Conservation (phyloP, 805 yeast species). For the Dipodascus geniculatus region DNA sequence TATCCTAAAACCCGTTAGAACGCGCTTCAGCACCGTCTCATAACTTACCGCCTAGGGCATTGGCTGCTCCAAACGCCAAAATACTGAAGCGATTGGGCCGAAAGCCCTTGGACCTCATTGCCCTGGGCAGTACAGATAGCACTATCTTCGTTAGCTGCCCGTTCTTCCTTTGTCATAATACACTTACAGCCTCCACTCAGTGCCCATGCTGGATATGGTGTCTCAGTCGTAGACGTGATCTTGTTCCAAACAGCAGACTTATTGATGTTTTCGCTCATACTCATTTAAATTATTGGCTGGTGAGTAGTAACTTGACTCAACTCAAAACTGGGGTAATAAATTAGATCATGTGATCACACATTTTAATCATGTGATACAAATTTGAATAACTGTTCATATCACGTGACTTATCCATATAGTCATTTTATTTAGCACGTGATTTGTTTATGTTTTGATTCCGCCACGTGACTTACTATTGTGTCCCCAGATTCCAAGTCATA, state of each 20-base stretch:
- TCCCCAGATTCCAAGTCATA: no score
- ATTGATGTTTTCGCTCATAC: neutral
- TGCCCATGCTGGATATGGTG: neutral
- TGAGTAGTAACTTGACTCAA: no score
- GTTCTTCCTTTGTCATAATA: neutral
- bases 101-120: constrained; percentile 5
- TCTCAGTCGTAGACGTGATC: neutral
- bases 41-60: constrained; percentile 18
- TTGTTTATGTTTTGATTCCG: no score
- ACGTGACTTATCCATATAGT: no score
- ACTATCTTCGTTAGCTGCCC: constrained; percentile 7
- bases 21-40: neutral
- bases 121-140: constrained; percentile 9
- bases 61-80: constrained; percentile 17
- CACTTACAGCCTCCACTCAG: neutral
- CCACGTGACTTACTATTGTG: no score
- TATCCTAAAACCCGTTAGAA: constrained; percentile 17
- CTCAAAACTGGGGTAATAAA: no score
- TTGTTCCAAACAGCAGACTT: neutral
- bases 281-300: no score
- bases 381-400: neutral
- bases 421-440: no score
- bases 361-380: no score
- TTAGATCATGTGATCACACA: neutral
- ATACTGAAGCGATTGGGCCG: constrained; percentile 14